A percentile compares a stretch with the other conserved stretches of the same genome.
phyloP scores from a whole-genome alignment of 2,329 filamentous ascomycete species.

The Juglanconis oblonga region DNA sequence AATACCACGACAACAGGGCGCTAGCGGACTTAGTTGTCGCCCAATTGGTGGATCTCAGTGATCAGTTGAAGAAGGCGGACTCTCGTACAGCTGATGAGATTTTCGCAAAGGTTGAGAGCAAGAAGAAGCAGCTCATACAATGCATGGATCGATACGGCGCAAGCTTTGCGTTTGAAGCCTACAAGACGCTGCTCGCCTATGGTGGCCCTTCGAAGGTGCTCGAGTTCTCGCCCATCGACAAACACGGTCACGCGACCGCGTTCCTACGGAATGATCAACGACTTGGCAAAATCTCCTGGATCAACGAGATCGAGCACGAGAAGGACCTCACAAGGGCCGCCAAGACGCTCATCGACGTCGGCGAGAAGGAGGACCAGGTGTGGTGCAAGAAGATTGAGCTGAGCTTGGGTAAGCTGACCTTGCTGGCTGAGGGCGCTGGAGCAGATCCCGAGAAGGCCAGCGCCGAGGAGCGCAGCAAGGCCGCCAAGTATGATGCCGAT shows the following conservation, averaged over 20 bases:
- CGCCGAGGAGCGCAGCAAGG: conserved; percentile 22
- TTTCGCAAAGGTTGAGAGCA: conserved; percentile 42
- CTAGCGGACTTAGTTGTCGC: conserved; percentile 55
- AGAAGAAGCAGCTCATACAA: conserved; percentile 44
- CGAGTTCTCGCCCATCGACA: conserved; percentile 65
- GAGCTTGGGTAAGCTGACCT: conserved; percentile 79
- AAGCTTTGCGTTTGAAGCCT: conserved; percentile 72
- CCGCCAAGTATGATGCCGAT: conserved; percentile 33
- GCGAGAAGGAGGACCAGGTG: conserved; percentile 70
- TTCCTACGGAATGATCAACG: conserved; percentile 72
- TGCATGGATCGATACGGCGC: conserved; percentile 65
- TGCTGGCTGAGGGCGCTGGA: conserved; percentile 58
- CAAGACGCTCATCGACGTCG: conserved; percentile 66
- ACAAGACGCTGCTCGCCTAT: conserved; percentile 70
- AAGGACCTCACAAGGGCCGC: conserved; percentile 73
- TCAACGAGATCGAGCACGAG: conserved; percentile 82
- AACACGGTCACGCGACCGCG: conserved; percentile 66
- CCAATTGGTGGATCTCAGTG: conserved; percentile 44
- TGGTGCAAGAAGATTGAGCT: conserved; percentile 95
- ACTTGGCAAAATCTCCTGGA: conserved; percentile 83
- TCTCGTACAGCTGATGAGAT: conserved; percentile 36
- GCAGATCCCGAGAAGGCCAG: conserved; percentile 22
- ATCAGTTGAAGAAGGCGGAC: conserved; percentile 29
- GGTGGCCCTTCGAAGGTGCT: conserved; percentile 67
- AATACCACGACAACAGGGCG: conserved; percentile 52